These are phyloP conservation scores for Erodium maritimum DNA, from an alignment of 345 rosid genomes.

Conservation along the genomic window DNA sequence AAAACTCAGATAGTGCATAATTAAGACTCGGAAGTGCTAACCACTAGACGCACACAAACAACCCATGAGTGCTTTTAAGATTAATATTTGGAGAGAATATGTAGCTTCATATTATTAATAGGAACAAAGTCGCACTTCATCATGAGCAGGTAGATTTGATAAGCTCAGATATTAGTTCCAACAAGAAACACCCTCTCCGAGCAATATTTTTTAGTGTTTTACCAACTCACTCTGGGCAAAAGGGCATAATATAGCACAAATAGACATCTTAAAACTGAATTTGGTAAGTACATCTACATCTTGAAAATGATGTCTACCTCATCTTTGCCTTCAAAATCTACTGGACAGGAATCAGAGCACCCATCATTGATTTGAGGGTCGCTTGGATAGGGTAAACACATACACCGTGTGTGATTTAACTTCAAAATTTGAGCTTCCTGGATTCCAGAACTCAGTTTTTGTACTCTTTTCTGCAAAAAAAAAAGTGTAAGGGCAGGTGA, in stretches of 20 bases:
- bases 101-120: too few relatives aligned
- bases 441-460: conserved; percentile 32
- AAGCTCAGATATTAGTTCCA: too few relatives aligned
- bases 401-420: conserved; percentile 19
- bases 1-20: too few relatives aligned
- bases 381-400: conserved; percentile 17
- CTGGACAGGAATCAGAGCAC: conserved; percentile 12
- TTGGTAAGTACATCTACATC: background rate
- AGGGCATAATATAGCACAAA: background rate
- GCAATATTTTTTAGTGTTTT: background rate
- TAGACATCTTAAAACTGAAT: background rate
- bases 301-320: conserved; percentile 33
- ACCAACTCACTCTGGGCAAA: background rate
- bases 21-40: too few relatives aligned
- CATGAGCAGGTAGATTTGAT: too few relatives aligned
- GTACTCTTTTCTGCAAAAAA: conserved; percentile 45
- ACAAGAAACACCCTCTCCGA: too few relatives aligned
- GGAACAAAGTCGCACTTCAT: too few relatives aligned
- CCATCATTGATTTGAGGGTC: conserved; percentile 11
- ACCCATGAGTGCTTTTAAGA: too few relatives aligned
- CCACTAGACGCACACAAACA: too few relatives aligned
- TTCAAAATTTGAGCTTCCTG: conserved; percentile 42
- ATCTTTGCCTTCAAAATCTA: conserved; percentile 16
- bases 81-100: too few relatives aligned
- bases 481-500: conserved; percentile 15